Evolutionary conservation across 306 rosid genomes (phyloP).

Genomic region (Inga leiocalycina): DNA sequence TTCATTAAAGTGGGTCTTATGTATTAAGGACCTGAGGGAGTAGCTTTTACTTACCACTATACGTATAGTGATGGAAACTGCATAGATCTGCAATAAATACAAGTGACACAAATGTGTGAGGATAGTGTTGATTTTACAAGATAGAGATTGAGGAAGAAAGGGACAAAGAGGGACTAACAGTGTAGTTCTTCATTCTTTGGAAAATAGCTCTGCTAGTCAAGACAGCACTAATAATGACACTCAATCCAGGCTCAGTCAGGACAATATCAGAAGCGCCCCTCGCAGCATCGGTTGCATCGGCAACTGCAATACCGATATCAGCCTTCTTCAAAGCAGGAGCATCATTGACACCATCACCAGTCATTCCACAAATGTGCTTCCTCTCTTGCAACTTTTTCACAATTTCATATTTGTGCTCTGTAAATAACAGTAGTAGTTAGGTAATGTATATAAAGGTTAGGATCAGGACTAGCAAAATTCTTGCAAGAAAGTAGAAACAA

Average conservation of each 20-base stretch:
- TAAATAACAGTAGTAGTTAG: neutral
- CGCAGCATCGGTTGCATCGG: slow-evolving; percentile 99
- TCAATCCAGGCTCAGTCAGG: slow-evolving; percentile 96
- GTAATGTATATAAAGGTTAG: neutral
- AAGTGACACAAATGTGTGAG: slow-evolving; percentile 12
- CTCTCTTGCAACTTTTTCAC: slow-evolving; percentile 96
- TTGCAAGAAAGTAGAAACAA: neutral
- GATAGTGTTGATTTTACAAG: slow-evolving; percentile 20
- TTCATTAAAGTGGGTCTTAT: too few relatives aligned
- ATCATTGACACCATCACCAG: slow-evolving; percentile 99
- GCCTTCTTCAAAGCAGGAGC: slow-evolving; percentile 99
- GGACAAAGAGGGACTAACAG: slow-evolving; percentile 52
- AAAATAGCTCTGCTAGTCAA: slow-evolving; percentile 95
- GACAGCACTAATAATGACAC: slow-evolving; percentile 98
- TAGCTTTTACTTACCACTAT: slow-evolving; percentile 75
- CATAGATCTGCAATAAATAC: slow-evolving; percentile 73
- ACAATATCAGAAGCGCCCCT: slow-evolving; percentile 97
- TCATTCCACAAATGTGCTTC: slow-evolving; percentile 99
- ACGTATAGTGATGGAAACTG: slow-evolving; percentile 98
- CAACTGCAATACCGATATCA: slow-evolving; percentile 97
- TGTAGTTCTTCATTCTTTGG: slow-evolving; percentile 99
- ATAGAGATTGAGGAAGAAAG: neutral
- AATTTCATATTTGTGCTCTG: slow-evolving; percentile 96
- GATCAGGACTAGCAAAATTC: neutral
- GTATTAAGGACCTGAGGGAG: too few relatives aligned